phyloP scores from a whole-genome alignment of 495 filamentous ascomycete genomes.

The Trichoderma gamsii region DNA sequence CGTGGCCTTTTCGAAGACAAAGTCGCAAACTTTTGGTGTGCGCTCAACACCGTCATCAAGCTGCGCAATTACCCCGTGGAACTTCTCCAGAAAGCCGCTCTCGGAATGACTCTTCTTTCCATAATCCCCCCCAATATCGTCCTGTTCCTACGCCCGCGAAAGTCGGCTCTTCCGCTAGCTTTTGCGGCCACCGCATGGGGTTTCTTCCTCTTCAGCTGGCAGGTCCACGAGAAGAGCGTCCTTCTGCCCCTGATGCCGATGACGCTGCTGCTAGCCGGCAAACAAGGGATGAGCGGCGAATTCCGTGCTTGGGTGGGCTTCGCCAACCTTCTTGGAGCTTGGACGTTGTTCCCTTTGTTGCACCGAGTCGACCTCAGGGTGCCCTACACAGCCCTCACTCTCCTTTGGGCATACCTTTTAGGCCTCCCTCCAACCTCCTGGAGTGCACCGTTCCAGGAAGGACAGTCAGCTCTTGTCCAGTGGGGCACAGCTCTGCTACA shows the following conservation, averaged over 20 bases:
- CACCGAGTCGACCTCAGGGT: conserved; percentile 75
- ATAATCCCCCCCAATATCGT: conserved; percentile 74
- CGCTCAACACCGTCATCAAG: conserved; percentile 82
- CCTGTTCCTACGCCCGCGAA: conserved; percentile 71
- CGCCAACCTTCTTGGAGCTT: conserved; percentile 83
- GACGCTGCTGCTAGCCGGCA: conserved; percentile 74
- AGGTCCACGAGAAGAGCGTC: conserved; percentile 96
- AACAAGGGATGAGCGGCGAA: conserved; percentile 66
- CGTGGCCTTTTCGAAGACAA: conserved; percentile 97
- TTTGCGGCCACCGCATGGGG: conserved; percentile 84
- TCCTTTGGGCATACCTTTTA: conserved; percentile 85
- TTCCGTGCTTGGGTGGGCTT: conserved; percentile 86
- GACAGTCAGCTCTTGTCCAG: conserved; percentile 38
- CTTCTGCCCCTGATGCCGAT: conserved; percentile 86
- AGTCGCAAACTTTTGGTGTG: conserved; percentile 96
- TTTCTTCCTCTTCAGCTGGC: conserved; percentile 95
- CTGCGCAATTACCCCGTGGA: conserved; percentile 60
- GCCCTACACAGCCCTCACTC: conserved; percentile 75
- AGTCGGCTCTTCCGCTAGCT: conserved; percentile 68
- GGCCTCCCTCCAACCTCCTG: conserved; percentile 75
- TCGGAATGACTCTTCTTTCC: conserved; percentile 65
- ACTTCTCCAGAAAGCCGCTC: conserved; percentile 69
- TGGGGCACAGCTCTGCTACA: conserved; percentile 63
- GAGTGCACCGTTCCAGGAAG: conserved; percentile 53
- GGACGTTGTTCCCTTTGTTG: conserved; percentile 91